These are phyloP conservation scores for Xylaria sp. DNA, from an alignment of 2,329 filamentous ascomycete species.

Conservation along the genomic window DNA sequence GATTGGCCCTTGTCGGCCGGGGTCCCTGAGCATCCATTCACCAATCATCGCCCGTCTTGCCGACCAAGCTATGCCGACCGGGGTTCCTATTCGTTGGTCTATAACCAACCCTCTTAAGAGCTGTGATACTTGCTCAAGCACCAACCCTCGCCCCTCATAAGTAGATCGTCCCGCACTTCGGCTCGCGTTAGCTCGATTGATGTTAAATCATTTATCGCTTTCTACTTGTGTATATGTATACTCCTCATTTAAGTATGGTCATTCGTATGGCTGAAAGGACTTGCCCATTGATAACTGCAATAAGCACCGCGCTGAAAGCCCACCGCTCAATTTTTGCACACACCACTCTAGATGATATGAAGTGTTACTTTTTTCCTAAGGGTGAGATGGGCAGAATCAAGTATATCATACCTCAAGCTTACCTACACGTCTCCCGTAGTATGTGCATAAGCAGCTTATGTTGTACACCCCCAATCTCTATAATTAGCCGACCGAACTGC, in stretches of 20 bases:
- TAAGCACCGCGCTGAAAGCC: neutral
- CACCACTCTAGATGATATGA: neutral
- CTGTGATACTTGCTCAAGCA: slow-evolving; percentile 20
- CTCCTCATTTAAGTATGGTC: neutral
- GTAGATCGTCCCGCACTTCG: slow-evolving; percentile 16
- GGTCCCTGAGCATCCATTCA: slow-evolving; percentile 23
- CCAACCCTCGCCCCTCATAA: slow-evolving; percentile 5
- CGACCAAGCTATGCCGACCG: neutral
- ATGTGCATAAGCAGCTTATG: slow-evolving; percentile 2
- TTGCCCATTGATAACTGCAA: neutral
- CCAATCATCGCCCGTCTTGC: slow-evolving; percentile 26
- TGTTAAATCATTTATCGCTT: slow-evolving; percentile 1
- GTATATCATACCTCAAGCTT: neutral
- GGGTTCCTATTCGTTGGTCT: slow-evolving; percentile 11
- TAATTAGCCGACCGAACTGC: slow-evolving; percentile 19
- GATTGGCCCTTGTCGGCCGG: slow-evolving; percentile 39
- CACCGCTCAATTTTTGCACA: neutral
- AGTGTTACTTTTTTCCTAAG: neutral
- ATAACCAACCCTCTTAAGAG: slow-evolving; percentile 16
- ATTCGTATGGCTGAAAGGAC: neutral
- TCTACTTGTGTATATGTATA: no score
- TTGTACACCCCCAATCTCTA: slow-evolving; percentile 25
- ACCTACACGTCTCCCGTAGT: neutral
- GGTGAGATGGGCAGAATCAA: neutral
- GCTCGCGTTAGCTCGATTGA: slow-evolving; percentile 4